Evolutionary conservation across 108 stramenopile species (phyloP), one percentile per base, ranked within the genome.

Genomic region (Cyclotella sp.): DNA sequence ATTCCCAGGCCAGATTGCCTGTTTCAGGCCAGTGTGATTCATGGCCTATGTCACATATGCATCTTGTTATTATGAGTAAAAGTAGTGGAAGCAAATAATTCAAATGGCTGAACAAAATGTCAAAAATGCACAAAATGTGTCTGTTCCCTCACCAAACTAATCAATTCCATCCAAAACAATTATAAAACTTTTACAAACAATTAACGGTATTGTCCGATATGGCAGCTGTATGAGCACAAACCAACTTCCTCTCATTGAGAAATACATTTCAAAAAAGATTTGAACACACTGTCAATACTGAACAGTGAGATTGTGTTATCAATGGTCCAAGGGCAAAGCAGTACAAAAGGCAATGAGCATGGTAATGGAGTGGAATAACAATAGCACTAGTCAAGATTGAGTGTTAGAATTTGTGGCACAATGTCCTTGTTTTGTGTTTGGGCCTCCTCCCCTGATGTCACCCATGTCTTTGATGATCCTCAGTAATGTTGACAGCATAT

Each of bases 371-470:
- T 62, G 70, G 18, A 76, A 81, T 59, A 65, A 94, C 64, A 88
- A 88, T 89, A 73, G 90, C 88, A 93, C 53, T 88, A 86, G 85
- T 66, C 79, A 88, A 70, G 75, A 90, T 78, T 84, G 72, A 47
- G 13, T 24, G 9, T 30, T 95, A 19, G 78, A 89, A 53, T 85
- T 92, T 79, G 61, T 83, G 15, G 61, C 89, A 41, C 75, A 92
- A 7, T 92, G 91, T 70, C 93, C 93, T 12, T 83, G 87, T 16
- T 95, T 95, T 74, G 87, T 95, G 4, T 95, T 95, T 82, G 93
- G 93, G 22, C 93, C 93, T 30, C 77, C 85, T 9, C 52, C 70
- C 74, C 68, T 71, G 26, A 40, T 71, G 21, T 71, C 75, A n/a
- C 21, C 47, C 4, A 53, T 51, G 44, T 46, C 59, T 29, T 75